Conservation (phyloP, 306 rosid species). For the Herpetospermum pedunculosum region DNA sequence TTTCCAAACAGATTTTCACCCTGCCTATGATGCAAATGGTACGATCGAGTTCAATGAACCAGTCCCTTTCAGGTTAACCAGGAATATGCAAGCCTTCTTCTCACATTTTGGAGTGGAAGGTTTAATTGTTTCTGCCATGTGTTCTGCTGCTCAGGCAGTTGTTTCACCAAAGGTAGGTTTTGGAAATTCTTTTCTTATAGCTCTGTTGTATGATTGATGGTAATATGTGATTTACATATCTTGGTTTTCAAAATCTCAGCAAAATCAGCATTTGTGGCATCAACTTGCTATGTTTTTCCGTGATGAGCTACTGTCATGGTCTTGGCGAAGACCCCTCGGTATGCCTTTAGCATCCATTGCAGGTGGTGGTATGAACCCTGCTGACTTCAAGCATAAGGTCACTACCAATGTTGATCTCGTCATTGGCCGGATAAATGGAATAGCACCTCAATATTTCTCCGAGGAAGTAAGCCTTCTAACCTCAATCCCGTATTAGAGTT, state of each 20-base stretch:
- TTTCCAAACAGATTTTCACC: constrained; percentile 96
- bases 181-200: background rate
- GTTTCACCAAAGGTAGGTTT: constrained; percentile 76
- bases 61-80: constrained; percentile 93
- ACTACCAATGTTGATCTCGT: constrained; percentile 77
- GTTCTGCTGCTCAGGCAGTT: constrained; percentile 95
- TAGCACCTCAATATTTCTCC: constrained; percentile 75
- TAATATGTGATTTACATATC: background rate
- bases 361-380: constrained; percentile 69
- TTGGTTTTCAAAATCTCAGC: constrained; percentile 50
- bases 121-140: constrained; percentile 96
- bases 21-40: constrained; percentile 90
- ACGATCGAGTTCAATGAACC: constrained; percentile 90
- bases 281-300: constrained; percentile 99
- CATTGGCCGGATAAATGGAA: constrained; percentile 57
- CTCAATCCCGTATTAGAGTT: background rate
- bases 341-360: constrained; percentile 71
- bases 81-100: constrained; percentile 96
- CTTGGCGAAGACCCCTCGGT: constrained; percentile 99
- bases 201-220: background rate
- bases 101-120: constrained; percentile 94
- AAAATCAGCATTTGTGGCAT: constrained; percentile 94
- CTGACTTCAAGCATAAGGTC: constrained; percentile 83
- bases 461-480: constrained; percentile 64
- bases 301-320: constrained; percentile 94